Evolutionary conservation across 495 filamentous ascomycete genomes (phyloP), one percentile per base, ranked within the genome.

Genomic region (Podospora pseudopauciseta): DNA sequence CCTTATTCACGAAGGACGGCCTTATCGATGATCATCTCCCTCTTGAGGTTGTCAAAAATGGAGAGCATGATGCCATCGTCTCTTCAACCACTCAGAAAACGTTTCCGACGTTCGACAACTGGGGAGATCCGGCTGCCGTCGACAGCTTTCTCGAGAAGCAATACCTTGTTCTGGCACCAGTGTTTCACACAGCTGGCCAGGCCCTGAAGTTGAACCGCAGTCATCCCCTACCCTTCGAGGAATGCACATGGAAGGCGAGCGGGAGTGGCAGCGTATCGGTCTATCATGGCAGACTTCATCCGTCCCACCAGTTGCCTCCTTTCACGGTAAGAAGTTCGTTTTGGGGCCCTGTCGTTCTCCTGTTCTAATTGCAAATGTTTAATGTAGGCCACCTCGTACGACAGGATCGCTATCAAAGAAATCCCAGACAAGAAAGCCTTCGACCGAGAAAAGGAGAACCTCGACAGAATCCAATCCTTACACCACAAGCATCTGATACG

Each of bases 401-500:
- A 27, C 6, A 58, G 26, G 18, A 62, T 68, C 4, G 67, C 67
- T 5, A 65, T 68, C 49, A 65, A 68, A 62, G 67, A 68, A 19
- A 44, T 68, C 1, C n/a, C 58, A 5, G 15, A 27, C n/a, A 11
- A 26, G 6, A 28, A 27, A 4, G 54, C 32, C 4, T 68, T 49
- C 62, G n/a, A 4, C 7, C 60, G 55, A 11, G 68, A 65, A 68
- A 70, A 49, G 60, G 68, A 60, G 7, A 65, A 67, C 13, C 63
- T 63, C 19, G 27, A 27, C 9, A 64, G 60, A 20, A 67, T 67
- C 20, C 18, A 60, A 57, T 4, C 49, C 3, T 56, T 72, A 16
- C 56, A 62, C 4, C 62, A 68, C 65, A 53, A 54, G 5, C 63
- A 74, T 60, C 58, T 74, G 4, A 72, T 71, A 23, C 65, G 66